Evolutionary conservation across 352 stramenopile genomes (phyloP).

Genomic region (Phytophthora tubulina): DNA sequence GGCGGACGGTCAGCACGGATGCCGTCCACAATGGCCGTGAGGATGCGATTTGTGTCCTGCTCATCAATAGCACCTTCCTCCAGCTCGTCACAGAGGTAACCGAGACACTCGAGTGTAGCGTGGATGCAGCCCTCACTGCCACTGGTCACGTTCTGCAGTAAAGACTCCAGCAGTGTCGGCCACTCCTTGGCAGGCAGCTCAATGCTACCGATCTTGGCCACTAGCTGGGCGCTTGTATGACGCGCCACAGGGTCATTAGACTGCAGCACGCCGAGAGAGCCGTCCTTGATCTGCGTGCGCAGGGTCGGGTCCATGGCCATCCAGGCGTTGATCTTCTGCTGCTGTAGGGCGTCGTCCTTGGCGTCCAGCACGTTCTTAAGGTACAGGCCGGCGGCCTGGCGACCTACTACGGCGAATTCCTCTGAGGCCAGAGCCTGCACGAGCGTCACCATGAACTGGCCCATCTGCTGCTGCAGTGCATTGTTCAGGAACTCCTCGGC

Average conservation of each 20-base stretch:
- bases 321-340: constrained; percentile 84
- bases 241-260: constrained; percentile 72
- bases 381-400: constrained; percentile 84
- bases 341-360: constrained; percentile 85
- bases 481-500: constrained; percentile 87
- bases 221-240: constrained; percentile 92
- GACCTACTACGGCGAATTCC: constrained; percentile 80
- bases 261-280: constrained; percentile 67
- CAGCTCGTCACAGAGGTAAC: constrained; percentile 87
- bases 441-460: constrained; percentile 87
- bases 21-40: constrained; percentile 97
- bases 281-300: constrained; percentile 85
- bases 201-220: constrained; percentile 95
- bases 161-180: constrained; percentile 91
- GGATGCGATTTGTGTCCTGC: constrained; percentile 95
- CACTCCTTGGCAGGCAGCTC: constrained; percentile 96
- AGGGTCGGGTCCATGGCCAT: constrained; percentile 76
- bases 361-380: constrained; percentile 90
- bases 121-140: constrained; percentile 92
- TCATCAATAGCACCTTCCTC: constrained; percentile 80
- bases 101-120: constrained; percentile 86
- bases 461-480: constrained; percentile 82
- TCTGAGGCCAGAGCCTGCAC: constrained; percentile 80
- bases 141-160: constrained; percentile 94
- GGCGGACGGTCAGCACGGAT: constrained; percentile 90